These are phyloP conservation scores for Cunninghamia lanceolata DNA, from an alignment of 75 land plant species.

Conservation along the genomic window DNA sequence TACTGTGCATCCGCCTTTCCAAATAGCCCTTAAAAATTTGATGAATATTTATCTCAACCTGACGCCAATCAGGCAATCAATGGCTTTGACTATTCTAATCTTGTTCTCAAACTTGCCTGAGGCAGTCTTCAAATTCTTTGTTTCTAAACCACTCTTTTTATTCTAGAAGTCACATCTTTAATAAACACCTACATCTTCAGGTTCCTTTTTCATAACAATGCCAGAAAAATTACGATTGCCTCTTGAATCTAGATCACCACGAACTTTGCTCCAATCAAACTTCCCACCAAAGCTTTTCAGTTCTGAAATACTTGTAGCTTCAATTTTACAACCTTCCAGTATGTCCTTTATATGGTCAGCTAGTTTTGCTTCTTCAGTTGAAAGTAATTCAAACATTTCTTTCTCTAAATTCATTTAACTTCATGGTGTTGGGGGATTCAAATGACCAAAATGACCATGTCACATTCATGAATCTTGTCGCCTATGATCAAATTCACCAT, in stretches of 20 bases:
- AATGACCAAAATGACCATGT: conserved; percentile 94
- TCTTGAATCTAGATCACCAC: neutral
- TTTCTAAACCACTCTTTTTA: no score
- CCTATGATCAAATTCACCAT: no score
- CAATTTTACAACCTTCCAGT: neutral
- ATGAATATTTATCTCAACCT: no score
- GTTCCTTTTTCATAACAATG: neutral
- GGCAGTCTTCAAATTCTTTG: no score
- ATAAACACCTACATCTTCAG: no score
- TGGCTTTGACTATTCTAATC: no score
- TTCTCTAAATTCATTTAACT: conserved; percentile 43
- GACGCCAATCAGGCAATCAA: no score
- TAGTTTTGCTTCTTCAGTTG: conserved; percentile 48
- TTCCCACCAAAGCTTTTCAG: neutral
- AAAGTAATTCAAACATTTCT: conserved; percentile 71
- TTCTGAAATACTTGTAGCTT: neutral
- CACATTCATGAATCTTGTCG: conserved; percentile 58
- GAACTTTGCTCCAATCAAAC: neutral
- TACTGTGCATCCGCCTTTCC: no score
- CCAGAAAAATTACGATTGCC: no score
- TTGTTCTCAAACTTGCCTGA: no score
- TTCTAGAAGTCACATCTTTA: no score
- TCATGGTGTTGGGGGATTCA: conserved; percentile 65
- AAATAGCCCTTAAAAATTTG: no score
- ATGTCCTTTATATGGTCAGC: neutral